These are phyloP conservation scores for Candida rishiriensis DNA, from an alignment of 805 yeast genomes.

Conservation along the genomic window DNA sequence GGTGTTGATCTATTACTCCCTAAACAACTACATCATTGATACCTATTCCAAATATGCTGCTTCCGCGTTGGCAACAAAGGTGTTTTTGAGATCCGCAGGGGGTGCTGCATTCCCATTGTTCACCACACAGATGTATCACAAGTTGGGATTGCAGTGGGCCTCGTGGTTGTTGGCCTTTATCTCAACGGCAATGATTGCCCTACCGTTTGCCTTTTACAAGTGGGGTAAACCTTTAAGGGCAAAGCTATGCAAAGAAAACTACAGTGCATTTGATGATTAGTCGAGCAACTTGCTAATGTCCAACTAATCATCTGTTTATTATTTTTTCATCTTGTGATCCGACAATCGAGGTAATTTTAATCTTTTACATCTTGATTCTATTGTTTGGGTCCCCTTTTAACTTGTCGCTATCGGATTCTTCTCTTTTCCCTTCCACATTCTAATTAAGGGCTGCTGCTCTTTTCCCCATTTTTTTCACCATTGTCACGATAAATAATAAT, in stretches of 20 bases:
- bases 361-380: too few species aligned
- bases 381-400: too few species aligned
- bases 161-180: slow-evolving; percentile 74
- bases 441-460: too few species aligned
- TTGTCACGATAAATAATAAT: too few species aligned
- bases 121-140: slow-evolving; percentile 75
- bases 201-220: slow-evolving; percentile 68
- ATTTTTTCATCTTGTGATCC: too few species aligned
- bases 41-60: slow-evolving; percentile 82
- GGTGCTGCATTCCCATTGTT: slow-evolving; percentile 86
- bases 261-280: slow-evolving; percentile 30
- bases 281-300: too few species aligned
- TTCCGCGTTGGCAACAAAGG: slow-evolving; percentile 76
- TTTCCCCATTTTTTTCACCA: too few species aligned
- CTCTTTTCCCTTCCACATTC: too few species aligned
- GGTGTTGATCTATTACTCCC: slow-evolving; percentile 54
- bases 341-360: too few species aligned
- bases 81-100: slow-evolving; percentile 73
- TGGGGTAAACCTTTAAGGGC: slow-evolving; percentile 63
- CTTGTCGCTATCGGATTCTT: too few species aligned
- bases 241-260: slow-evolving; percentile 64
- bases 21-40: slow-evolving; percentile 82
- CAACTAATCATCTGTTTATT: too few species aligned
- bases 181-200: slow-evolving; percentile 67
- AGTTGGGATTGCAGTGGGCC: slow-evolving; percentile 76